Evolutionary conservation across 495 filamentous ascomycete genomes (phyloP), one percentile per base, ranked within the genome.

Genomic region (Lindgomyces ingoldianus): DNA sequence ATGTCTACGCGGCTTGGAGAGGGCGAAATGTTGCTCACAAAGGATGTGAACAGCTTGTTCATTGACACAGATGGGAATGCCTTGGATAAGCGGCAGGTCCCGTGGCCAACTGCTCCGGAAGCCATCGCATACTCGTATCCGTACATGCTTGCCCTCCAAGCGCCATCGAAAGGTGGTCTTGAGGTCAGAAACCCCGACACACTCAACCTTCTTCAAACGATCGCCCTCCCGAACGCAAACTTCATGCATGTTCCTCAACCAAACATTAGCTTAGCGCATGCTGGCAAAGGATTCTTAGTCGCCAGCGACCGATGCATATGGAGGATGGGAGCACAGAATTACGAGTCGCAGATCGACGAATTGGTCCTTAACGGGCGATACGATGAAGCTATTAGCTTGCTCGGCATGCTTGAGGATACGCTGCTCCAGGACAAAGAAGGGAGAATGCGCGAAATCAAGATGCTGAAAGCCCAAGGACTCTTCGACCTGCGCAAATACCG

Each of bases 181-280:
- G 95, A 98, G 70, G 87, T 98, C 4, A 82, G 94, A 16, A 99
- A 98, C 70, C 95, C 94, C 0, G 89, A 96, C 51, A 97, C 93
- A 0, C 72, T 97, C 42, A 92, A 86, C 33, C 75, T 98, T 11
- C 79, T 98, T 4, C 94, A 99, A 75, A 89, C 87, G 0, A 89
- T 98, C 49, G 78, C 84, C 6, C 78, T 99, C 18, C 88, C 91
- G 0, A 87, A 84, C 8, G 94, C 94, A 0, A 89, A 81, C 36
- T 84, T 89, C 55, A 76, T 99, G 51, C 91, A 97, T 71, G 93
- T 98, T n/a, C 91, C 91, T 0, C 92, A 94, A 58, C 91, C 95
- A 1, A 96, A 90, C 45, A 89, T 92, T 61, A 95, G 91, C 60
- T 80, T 99, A 24, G 89, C 91, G 0, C 94, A 98, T 75, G 92